Conservation (phyloP, 306 rosid species). For the Begonia peltatifolia region DNA sequence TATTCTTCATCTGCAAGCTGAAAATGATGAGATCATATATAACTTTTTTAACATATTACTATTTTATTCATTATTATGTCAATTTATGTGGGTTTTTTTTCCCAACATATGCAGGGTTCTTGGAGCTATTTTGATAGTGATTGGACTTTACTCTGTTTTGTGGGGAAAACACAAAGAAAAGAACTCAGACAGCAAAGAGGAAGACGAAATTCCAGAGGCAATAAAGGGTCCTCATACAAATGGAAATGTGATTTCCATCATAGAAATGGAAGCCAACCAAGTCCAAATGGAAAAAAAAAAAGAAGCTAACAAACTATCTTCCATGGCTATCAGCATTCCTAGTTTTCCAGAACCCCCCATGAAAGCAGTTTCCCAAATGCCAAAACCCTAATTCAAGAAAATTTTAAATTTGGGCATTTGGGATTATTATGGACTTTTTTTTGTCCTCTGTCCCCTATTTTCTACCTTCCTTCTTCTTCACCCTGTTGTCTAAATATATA, state of each 20-base stretch:
- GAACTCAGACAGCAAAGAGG: constrained; percentile 16
- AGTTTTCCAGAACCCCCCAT: constrained; percentile 15
- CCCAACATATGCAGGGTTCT: constrained; percentile 38
- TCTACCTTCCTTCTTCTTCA: too few species aligned
- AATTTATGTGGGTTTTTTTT: too few species aligned
- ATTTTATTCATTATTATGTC: too few species aligned
- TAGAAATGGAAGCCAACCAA: constrained; percentile 19
- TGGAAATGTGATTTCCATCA: constrained; percentile 9
- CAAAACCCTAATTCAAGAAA: background rate
- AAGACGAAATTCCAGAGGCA: constrained; percentile 36
- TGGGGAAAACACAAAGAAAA: constrained; percentile 88
- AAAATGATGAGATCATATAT: too few species aligned
- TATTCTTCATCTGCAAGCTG: too few species aligned
- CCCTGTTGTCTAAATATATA: too few species aligned
- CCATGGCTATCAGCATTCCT: constrained; percentile 21
- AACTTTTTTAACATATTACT: too few species aligned
- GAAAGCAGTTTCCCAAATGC: constrained; percentile 8
- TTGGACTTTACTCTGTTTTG: constrained; percentile 66
- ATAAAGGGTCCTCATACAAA: constrained; percentile 28
- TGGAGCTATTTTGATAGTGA: constrained; percentile 56
- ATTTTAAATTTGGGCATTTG: too few species aligned
- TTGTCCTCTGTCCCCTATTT: too few species aligned
- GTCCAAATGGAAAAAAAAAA: constrained; percentile 3
- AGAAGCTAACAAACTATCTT: constrained; percentile 11
- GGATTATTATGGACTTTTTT: too few species aligned